Base-by-base conservation (phyloP, 1,139 yeast genomes). In the Ogataea hybrid region DNA sequence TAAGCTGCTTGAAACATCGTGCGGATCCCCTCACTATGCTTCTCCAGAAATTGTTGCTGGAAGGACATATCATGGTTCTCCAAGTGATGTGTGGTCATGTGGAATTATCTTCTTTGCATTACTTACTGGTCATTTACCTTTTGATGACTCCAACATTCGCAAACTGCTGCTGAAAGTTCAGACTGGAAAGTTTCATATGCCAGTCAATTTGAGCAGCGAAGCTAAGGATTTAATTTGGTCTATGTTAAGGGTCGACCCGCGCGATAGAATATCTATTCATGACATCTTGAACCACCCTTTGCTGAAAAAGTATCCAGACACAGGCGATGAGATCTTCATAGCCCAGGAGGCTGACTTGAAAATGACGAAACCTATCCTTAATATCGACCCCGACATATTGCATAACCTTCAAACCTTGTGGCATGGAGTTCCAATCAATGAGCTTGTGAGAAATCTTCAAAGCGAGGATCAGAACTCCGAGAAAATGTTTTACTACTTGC, bases 1-100 rank as follows among this genome's bases (percentile, higher is more conserved):
- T 33, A 80, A 78, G 61, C 65, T 84, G 44, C 67, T 84, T 42
- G 89, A 83, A 60, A 84, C 95, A 8, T 78, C 86, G 11, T 84
- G 95, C 68, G 95, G 94, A 3, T 81, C 89, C 29, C 94, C 95
- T 16, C 95, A 84, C 64, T 84, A 84, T 61, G 94, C 94, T 10
- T 87, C 94, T 6, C 95, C 95, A 1, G 95, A 84, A 66, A 84
- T 84, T 50, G 90, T 84, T 25, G 75, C 82, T 56, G 92, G 94
- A n/a, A 75, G 77, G 54, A 78, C 78, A 48, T 84, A 84, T 59
- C 88, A 84, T 61, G 95, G 95, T 25, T 82, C 85, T 33, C 89
- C 89, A 38, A 80, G 88, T 46, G 95, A 84, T 63, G 82, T 84
- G 35, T 84, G 95, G 95, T 83, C 90, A 12, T 84, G 92, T 64